Evolutionary conservation across 768 basidiomycete species (phyloP), one percentile per base, ranked within the genome.

Genomic region (Pisolithus tinctorius): DNA sequence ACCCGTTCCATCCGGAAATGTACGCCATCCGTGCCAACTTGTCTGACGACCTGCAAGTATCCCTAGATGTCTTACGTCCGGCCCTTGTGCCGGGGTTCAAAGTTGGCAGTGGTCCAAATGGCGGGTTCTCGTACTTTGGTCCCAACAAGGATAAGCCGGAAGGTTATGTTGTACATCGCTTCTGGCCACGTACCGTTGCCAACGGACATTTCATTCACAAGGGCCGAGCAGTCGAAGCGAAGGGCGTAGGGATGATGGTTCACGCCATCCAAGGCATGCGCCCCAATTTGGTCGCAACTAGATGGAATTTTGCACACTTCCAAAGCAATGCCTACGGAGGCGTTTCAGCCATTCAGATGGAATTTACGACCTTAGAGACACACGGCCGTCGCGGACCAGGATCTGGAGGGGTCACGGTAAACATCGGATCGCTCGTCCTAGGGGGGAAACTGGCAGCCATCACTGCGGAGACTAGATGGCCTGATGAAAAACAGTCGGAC

Each of bases 251-350:
- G 27, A 89, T 93, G 86, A 83, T 95, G 67, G 79, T 94, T 17
- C 90, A 95, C 67, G 95, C 95, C 42, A 96, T 98, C 65, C 95
- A 98, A 66, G 96, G 95, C 66, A 95, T 99, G 92, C 81, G 93
- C 7, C 93, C 95, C 45, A 89, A 99, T 69, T 79, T 92, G 50
- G 82, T 96, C 60, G 96, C 96, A 13, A 75, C 89, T 17, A 71
- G 86, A 8, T 99, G 96, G 96, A 97, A 98, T 73, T 99, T 98
- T 71, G 85, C 75, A 27, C 78, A 88, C 72, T 99, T 99, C 77
- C 86, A 92, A 67, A 87, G 88, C 62, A 68, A 74, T 16, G 73
- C 80, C 25, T 77, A 82, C 45, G 83, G 80, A 16, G 86, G 86
- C 7, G 85, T 91, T 7, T 83, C 91, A 48, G 91, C 92, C 9